Base-by-base conservation (phyloP, 1,139 yeast species). In the Candida dubliniensis region DNA sequence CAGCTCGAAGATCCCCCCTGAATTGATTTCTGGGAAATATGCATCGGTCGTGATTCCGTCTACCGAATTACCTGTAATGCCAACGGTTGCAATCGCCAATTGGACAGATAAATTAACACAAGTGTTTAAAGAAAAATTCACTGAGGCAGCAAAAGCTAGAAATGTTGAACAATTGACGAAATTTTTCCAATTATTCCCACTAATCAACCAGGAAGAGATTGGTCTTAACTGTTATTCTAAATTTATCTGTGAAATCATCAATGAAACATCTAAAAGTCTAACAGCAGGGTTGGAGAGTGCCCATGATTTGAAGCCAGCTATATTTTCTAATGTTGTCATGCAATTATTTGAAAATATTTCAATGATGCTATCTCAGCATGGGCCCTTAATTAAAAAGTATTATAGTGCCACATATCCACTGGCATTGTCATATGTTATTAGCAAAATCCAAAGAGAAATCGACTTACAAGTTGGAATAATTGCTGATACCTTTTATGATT, bases 391-490 rank as follows among this genome's bases (percentile, higher is more conserved):
- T 27, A 79, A 77, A 42, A 74, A 74, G 43, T 84, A 84, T 57
- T 93, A 95, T 60, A 87, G 88, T 5, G 51, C 58, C 1, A 61
- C 72, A 0, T 71, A 64, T 42, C 71, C 74, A 1, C 66, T 74
- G 14, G 83, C 88, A 25, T 82, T 91, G 71, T 67, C 76, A 3
- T 74, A 74, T 39, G 91, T 91, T 4, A 76, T 91, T 51, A 81
- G 76, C 25, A 79, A 79, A 45, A 84, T 93, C 31, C 96, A 93
- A 62, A 73, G 79, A 46, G 99, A 93, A 59, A 85, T 95, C 15
- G 99, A 93, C 58, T 76, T 91, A 11, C 99, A 93, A 58, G 86
- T 95, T 23, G 95, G 96, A 0, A 69, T 93, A 39, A 86, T 93
- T 9, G 74, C 88, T 45, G 98, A 93, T 60, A 88, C 95, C 0